Percentiles rank a stretch among this genome's conserved stretches.
phyloP scores from a whole-genome alignment of 148 eudicot genomes.

The Beta vulgaris region DNA sequence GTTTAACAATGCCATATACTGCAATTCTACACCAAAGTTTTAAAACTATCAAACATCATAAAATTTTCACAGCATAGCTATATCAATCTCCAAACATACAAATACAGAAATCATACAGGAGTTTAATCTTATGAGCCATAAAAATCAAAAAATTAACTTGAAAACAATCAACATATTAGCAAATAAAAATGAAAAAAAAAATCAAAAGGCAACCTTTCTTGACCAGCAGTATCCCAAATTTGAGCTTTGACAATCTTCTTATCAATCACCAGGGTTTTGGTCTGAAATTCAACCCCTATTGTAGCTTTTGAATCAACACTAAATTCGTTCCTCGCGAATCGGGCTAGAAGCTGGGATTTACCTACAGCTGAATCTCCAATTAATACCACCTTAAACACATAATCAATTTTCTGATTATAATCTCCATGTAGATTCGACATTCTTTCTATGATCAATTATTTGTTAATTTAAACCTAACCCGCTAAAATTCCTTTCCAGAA shows the following conservation, averaged over 20 bases:
- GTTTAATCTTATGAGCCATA: no score
- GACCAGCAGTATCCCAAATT: conserved; percentile 70
- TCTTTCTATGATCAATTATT: neutral
- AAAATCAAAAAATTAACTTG: neutral
- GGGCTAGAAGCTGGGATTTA: conserved; percentile 55
- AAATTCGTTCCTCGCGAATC: conserved; percentile 59
- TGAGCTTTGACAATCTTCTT: conserved; percentile 57
- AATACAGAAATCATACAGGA: neutral
- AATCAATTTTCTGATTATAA: conserved; percentile 56
- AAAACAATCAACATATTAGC: neutral
- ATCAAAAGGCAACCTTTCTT: conserved; percentile 43
- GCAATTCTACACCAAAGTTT: neutral
- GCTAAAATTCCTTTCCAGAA: neutral
- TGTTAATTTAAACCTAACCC: neutral
- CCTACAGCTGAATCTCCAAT: conserved; percentile 66
- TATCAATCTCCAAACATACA: neutral
- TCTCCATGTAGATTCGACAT: conserved; percentile 54
- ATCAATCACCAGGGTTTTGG: conserved; percentile 51
- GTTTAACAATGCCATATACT: neutral
- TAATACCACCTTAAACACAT: conserved; percentile 58
- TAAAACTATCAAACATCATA: neutral
- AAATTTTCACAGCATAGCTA: neutral
- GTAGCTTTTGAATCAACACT: conserved; percentile 61
- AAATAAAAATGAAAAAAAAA: neutral
- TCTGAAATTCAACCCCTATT: conserved; percentile 64